These are phyloP conservation scores for Triangularia setosa DNA, from an alignment of 2,329 filamentous ascomycete genomes.

Conservation along the genomic window DNA sequence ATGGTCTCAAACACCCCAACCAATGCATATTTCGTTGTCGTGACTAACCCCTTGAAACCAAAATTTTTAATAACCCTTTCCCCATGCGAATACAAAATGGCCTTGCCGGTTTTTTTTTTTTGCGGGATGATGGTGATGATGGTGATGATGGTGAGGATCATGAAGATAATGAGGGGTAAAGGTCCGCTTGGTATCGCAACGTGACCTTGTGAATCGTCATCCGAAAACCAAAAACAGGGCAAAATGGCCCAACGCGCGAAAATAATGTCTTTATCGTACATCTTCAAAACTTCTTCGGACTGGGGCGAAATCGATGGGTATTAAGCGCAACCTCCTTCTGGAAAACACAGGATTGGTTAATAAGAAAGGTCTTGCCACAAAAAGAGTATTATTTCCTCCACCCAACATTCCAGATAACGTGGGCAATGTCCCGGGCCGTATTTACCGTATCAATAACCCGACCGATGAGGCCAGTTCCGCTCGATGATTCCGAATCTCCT, in stretches of 20 bases:
- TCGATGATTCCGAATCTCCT: conserved; percentile 56
- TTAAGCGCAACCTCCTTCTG: conserved; percentile 29
- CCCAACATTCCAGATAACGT: conserved; percentile 69
- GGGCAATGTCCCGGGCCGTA: conserved; percentile 65
- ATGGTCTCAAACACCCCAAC: conserved; percentile 24
- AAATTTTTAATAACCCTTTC: conserved; percentile 1
- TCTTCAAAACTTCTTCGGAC: conserved; percentile 21
- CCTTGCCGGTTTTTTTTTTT: background rate
- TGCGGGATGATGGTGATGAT: background rate
- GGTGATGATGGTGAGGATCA: background rate
- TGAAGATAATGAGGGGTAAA: background rate
- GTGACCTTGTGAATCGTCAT: background rate
- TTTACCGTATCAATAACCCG: conserved; percentile 78
- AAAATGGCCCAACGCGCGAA: conserved; percentile 2
- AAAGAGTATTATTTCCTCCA: conserved; percentile 50
- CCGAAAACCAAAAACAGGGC: conserved; percentile 6
- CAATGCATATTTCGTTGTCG: conserved; percentile 27
- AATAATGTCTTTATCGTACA: conserved; percentile 24
- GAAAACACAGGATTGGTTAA: conserved; percentile 31
- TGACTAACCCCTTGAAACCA: conserved; percentile 9
- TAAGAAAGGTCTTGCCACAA: conserved; percentile 22
- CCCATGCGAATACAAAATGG: conserved; percentile 14
- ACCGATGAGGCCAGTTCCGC: conserved; percentile 67
- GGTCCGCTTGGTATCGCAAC: conserved; percentile 3
- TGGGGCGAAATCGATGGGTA: conserved; percentile 25